Evolutionary conservation across 2,329 filamentous ascomycete species (phyloP), one percentile per base, ranked within the genome.

Genomic region (Hypoxylon sp.): DNA sequence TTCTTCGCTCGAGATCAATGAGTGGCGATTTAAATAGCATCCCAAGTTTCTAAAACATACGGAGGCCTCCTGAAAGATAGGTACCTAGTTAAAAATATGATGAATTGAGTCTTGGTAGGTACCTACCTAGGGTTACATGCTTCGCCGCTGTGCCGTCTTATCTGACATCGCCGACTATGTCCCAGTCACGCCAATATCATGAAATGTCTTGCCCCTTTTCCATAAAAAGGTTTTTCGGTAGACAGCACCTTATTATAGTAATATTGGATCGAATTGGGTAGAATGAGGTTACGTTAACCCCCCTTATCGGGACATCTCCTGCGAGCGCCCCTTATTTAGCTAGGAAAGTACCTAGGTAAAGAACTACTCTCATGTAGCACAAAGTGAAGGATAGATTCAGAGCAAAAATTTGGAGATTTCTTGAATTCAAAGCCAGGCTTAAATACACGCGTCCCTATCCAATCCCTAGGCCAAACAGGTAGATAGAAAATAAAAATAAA

Each of bases 361-460:
- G 10, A 34, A 5, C n/a, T 23, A 3, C 14, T 41, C 53, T 46
- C 28, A 32, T 14, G 9, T 49, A 49, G 23, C 23, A 49, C 53
- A 14, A 34, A 23, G 5, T 11, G 32, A 46, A 34, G 10, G 6
- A 25, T 14, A 25, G 17, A 10, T 43, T 21, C 7, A 10, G 14
- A 43, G 38, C n/a, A n/a, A 30, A 14, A 3, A 50, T 52, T 60
- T 60, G 57, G 25, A 60, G 56, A 60, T 60, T 53, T 61, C 56
- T 50, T 46, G 49, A 41, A 64, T 64, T 64, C 61, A 28, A 62
- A 63, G 38, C 21, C 49, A 23, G 13, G 19, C 58, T 30, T 61
- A 46, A 23, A 21, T 61, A 61, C 19, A 55, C 49, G 38, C 17
- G 10, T 55, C 23, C 55, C 25, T 30, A 51, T 10, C 43, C 49